These are phyloP conservation scores for Bisporella sp. DNA, from an alignment of 2,329 filamentous ascomycete species.

Conservation along the genomic window DNA sequence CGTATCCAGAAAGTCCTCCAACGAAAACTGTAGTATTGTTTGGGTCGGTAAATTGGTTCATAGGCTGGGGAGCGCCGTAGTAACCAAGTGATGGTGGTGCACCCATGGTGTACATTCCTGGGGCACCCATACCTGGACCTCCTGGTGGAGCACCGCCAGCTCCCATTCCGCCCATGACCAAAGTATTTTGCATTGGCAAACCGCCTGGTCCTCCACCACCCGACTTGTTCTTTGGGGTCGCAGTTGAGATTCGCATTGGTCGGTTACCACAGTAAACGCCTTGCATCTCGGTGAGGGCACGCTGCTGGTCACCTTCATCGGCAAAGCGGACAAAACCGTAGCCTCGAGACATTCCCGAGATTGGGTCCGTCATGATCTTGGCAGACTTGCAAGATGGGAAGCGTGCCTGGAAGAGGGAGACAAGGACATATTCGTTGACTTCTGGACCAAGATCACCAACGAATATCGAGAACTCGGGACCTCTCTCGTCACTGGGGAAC, in stretches of 20 bases:
- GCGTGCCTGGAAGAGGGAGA: conserved; percentile 92
- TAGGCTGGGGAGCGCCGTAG: conserved; percentile 66
- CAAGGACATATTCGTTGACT: conserved; percentile 96
- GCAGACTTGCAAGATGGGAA: conserved; percentile 98
- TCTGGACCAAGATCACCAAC: conserved; percentile 96
- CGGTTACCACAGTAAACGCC: conserved; percentile 98
- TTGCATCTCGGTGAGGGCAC: conserved; percentile 95
- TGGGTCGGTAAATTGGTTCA: conserved; percentile 99
- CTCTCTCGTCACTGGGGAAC: conserved; percentile 73
- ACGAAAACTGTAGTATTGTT: conserved; percentile 99
- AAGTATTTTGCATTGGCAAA: conserved; percentile 41
- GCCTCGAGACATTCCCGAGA: conserved; percentile 93
- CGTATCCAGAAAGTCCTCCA: conserved; percentile 91
- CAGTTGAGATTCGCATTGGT: conserved; percentile 96
- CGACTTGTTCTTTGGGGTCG: conserved; percentile 87
- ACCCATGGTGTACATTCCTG: conserved; percentile 64
- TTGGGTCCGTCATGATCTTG: conserved; percentile 99
- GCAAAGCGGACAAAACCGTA: conserved; percentile 98
- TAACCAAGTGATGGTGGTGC: conserved; percentile 54
- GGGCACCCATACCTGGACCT: conserved; percentile 1
- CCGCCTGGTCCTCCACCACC: conserved; percentile 44
- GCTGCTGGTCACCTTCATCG: conserved; percentile 92
- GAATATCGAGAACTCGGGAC: conserved; percentile 95
- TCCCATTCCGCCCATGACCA: conserved; percentile 39
- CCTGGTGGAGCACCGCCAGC: conserved; percentile 6